Evolutionary conservation across 1,284 basidiomycete genomes (phyloP), one percentile per base, ranked within the genome.

Genomic region (Melampsora americana): DNA sequence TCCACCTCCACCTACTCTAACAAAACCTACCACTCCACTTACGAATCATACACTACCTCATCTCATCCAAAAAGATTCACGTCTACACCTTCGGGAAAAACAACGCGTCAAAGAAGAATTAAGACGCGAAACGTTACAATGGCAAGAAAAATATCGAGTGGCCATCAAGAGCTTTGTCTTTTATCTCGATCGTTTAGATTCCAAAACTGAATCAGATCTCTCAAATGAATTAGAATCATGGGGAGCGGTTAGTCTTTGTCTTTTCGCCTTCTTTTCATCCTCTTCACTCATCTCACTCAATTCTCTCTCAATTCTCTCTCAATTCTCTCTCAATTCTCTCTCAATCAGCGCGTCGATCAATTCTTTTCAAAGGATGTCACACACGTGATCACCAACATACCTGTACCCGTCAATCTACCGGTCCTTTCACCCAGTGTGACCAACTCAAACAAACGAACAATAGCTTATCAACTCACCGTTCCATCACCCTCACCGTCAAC

Each of bases 301-400:
- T n/a, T n/a, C n/a, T n/a, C n/a, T n/a, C n/a, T n/a, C n/a, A n/a
- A n/a, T n/a, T n/a, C n/a, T n/a, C n/a, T n/a, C n/a, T n/a, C n/a
- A n/a, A n/a, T n/a, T n/a, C n/a, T n/a, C n/a, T n/a, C n/a, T n/a
- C n/a, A n/a, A n/a, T n/a, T n/a, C n/a, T n/a, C n/a, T 78, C 72
- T 66, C 64, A 26, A 44, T 74, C 68, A 93, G 92, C 85, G 85
- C 62, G 86, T 93, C 78, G 91, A 93, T 78, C 88, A 90, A 79
- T 95, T 95, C 86, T 94, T 95, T 83, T 92, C 90, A 26, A 89
- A 87, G 73, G 87, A 89, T 64, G 88, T 94, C 60, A 93, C 92
- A 0, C 94, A 97, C 83, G 86, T 96, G 79, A 89, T 97, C 81
- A 91, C 90, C 79, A 86, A 90, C 83, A 85, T 86, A 78, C 79